Evolutionary conservation across 176 grass and related monocot species (phyloP).

Genomic region (Panicum miliaceum): DNA sequence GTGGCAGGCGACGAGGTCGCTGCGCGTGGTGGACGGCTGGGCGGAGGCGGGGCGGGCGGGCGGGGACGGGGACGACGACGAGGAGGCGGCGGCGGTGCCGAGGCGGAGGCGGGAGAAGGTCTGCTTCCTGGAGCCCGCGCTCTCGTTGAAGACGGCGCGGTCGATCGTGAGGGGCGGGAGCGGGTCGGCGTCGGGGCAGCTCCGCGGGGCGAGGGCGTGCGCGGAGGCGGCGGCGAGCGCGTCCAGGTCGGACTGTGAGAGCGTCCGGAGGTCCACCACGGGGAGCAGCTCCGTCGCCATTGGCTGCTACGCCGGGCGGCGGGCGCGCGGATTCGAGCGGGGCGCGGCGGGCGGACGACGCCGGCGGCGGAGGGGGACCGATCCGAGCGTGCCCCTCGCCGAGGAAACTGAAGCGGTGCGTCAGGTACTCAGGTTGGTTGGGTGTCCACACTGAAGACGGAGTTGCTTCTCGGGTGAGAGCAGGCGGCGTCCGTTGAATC

Average conservation of each 20-base stretch:
- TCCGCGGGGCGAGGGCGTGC: conserved; percentile 51
- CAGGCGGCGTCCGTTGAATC: conserved; percentile 10
- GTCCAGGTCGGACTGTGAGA: conserved; percentile 70
- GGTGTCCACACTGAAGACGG: too few relatives aligned
- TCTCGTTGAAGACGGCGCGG: conserved; percentile 91
- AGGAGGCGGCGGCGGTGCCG: conserved; percentile 37
- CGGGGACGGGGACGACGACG: conserved; percentile 35
- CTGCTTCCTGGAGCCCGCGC: conserved; percentile 90
- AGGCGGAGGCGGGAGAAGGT: conserved; percentile 84
- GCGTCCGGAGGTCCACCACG: conserved; percentile 71
- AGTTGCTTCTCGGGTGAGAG: not conserved
- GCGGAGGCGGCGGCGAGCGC: conserved; percentile 55
- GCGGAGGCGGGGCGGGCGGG: conserved; percentile 37
- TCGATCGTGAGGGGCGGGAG: conserved; percentile 72
- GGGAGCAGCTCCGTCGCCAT: conserved; percentile 74
- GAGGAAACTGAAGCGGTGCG: conserved; percentile 7
- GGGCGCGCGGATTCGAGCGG: not conserved
- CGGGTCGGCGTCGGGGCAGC: conserved; percentile 54
- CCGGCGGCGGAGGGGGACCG: not conserved
- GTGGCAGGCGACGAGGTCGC: conserved; percentile 50
- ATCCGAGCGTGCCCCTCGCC: conserved; percentile 34
- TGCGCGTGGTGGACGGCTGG: not conserved
- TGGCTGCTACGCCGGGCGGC: not conserved
- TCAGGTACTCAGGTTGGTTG: not conserved
- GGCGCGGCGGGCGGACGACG: conserved; percentile 13